phyloP scores from a whole-genome alignment of 2,329 filamentous ascomycete species.

The Talaromyces verruculosus region DNA sequence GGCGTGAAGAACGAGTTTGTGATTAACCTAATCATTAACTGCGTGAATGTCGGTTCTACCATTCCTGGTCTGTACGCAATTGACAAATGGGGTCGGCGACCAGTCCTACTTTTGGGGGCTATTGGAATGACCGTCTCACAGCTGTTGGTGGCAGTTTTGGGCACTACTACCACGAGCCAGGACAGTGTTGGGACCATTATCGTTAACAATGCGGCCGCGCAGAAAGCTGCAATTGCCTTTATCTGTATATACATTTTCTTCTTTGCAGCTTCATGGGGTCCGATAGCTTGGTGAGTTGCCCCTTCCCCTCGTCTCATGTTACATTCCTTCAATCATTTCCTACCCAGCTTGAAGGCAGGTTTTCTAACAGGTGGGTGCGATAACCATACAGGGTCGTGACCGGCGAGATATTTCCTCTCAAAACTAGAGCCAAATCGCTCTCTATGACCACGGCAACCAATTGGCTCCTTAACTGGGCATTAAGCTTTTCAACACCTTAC shows the following conservation, averaged over 20 bases:
- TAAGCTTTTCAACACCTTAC: conserved; percentile 78
- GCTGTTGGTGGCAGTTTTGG: conserved; percentile 49
- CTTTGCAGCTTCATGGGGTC: conserved; percentile 48
- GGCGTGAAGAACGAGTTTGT: conserved; percentile 48
- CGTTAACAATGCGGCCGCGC: conserved; percentile 29
- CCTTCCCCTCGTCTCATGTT: background rate
- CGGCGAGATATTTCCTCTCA: conserved; percentile 36
- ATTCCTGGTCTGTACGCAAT: conserved; percentile 43
- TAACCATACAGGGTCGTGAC: conserved; percentile 57
- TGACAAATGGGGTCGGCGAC: conserved; percentile 51
- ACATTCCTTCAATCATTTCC: background rate
- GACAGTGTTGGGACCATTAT: conserved; percentile 34
- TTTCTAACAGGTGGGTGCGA: background rate
- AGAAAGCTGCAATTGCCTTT: conserved; percentile 48
- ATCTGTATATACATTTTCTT: conserved; percentile 50
- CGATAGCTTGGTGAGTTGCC: conserved; percentile 32
- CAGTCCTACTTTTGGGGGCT: conserved; percentile 49
- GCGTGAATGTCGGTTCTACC: conserved; percentile 51
- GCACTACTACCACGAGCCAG: conserved; percentile 39
- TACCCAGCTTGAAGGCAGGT: background rate
- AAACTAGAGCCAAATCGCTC: conserved; percentile 48
- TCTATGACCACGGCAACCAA: conserved; percentile 57
- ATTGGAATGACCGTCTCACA: conserved; percentile 49
- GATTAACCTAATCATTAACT: conserved; percentile 49
- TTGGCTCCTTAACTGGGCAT: conserved; percentile 69